phyloP scores from a whole-genome alignment of 176 grass and related monocot genomes.

The Echinochloa phyllopogon region DNA sequence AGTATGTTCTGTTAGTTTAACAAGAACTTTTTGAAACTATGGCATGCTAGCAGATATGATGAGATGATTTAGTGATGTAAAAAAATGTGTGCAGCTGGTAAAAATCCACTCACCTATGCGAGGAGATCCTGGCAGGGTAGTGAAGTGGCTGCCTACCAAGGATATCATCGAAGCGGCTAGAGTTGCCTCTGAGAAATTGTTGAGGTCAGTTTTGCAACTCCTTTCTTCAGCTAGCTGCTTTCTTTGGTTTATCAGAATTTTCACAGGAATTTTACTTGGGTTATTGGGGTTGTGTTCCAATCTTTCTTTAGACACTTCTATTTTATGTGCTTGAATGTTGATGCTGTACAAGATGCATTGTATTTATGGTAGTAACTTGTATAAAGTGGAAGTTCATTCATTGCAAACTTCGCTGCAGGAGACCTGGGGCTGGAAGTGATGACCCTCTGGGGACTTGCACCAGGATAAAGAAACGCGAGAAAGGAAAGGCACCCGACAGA shows the following conservation, averaged over 20 bases:
- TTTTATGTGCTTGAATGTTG: background rate
- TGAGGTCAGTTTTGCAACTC: slow-evolving; percentile 55
- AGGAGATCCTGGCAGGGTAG: slow-evolving; percentile 66
- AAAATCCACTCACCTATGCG: slow-evolving; percentile 97
- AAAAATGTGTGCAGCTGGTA: slow-evolving; percentile 67
- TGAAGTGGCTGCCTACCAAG: slow-evolving; percentile 69
- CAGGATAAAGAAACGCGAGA: slow-evolving; percentile 67
- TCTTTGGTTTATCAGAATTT: background rate
- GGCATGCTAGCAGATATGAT: slow-evolving; percentile 3
- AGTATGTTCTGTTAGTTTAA: background rate
- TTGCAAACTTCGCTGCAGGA: slow-evolving; percentile 57
- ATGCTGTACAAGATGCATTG: background rate
- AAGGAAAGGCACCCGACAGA: slow-evolving; percentile 49
- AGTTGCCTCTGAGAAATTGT: slow-evolving; percentile 85
- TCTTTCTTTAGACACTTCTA: background rate
- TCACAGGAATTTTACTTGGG: slow-evolving; percentile 2
- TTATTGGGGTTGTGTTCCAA: background rate
- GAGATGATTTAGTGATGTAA: slow-evolving; percentile 12
- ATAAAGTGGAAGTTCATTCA: background rate
- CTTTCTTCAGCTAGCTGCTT: background rate
- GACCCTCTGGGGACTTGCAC: slow-evolving; percentile 59
- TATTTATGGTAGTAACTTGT: background rate
- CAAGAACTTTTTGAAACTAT: background rate
- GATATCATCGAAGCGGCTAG: slow-evolving; percentile 67
- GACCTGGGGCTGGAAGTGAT: slow-evolving; percentile 64